Evolutionary conservation across 345 rosid genomes (phyloP).

Genomic region (Ceriops zippeliana): DNA sequence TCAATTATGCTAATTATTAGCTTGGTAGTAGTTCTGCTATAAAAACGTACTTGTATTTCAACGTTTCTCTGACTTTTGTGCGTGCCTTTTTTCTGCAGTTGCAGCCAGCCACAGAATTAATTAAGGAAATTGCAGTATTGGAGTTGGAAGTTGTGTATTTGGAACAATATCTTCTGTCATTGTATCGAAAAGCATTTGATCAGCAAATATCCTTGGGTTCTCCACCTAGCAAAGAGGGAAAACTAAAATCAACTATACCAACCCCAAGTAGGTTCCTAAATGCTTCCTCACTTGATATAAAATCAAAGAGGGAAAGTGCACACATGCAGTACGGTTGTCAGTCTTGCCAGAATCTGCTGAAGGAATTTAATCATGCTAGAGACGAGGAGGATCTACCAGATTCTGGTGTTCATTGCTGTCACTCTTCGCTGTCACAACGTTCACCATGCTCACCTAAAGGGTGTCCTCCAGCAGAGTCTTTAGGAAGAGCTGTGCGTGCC

Average conservation of each 20-base stretch:
- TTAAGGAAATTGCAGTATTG: slow-evolving; percentile 78
- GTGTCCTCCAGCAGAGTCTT: slow-evolving; percentile 54
- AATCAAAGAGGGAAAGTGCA: slow-evolving; percentile 43
- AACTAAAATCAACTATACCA: slow-evolving; percentile 41
- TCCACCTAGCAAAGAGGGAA: slow-evolving; percentile 45
- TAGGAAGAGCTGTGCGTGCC: slow-evolving; percentile 54
- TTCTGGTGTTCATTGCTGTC: slow-evolving; percentile 65
- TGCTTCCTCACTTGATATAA: slow-evolving; percentile 35
- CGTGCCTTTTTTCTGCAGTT: not conserved
- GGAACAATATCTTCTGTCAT: slow-evolving; percentile 86
- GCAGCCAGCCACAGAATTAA: slow-evolving; percentile 80
- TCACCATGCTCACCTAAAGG: slow-evolving; percentile 46
- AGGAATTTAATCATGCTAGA: slow-evolving; percentile 29
- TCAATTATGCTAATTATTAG: no score
- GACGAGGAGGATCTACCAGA: slow-evolving; percentile 45
- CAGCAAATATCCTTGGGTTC: slow-evolving; percentile 49
- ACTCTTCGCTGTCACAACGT: slow-evolving; percentile 71
- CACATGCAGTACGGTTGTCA: slow-evolving; percentile 34
- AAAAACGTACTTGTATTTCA: not conserved
- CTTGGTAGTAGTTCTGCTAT: no score
- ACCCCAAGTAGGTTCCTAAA: slow-evolving; percentile 40
- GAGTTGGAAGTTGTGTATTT: slow-evolving; percentile 89
- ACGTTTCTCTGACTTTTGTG: not conserved
- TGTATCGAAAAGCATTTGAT: slow-evolving; percentile 85
- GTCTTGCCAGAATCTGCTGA: slow-evolving; percentile 31